Base-by-base conservation (phyloP, 2,329 filamentous ascomycete genomes). In the Sarocladiaceae sp. region DNA sequence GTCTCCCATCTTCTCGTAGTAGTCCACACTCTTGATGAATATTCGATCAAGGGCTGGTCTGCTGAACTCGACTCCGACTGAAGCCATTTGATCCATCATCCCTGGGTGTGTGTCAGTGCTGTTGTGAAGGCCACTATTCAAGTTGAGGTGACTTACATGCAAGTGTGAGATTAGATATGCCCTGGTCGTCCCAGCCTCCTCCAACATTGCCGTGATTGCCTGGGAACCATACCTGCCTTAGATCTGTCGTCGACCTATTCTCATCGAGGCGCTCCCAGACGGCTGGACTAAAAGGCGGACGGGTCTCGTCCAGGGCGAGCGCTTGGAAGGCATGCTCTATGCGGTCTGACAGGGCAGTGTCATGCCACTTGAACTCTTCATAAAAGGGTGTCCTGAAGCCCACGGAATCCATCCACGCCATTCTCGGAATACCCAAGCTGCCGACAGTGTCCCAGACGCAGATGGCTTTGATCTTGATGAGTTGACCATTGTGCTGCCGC, bases 291-390 rank as follows among this genome's bases (percentile, higher is more conserved):
- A 80, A 81, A 0, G 74, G 68, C 1, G 68, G 58, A 7, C 76
- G 69, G 16, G 67, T 70, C 57, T 81, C 77, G 46, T 80, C 76
- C 2, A 81, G 58, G 1, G 76, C 76, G 9, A 81, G 63, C 0
- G 76, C 76, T 18, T 81, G 77, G 52, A 80, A 80, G 0, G 74
- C 76, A 53, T 79, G 67, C 52, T 77, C 69, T 26, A 81, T 69
- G 11, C 66, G 66, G 46, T 70, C 64, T 0, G 73, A 76, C 20
- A 78, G 58, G 31, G 61, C 67, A 3, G 74, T 78, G 51, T 78
- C 72, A 53, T 72, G 73, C 58, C 76, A 78, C 47, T 68, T 69
- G 47, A 65, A 75, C 26, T 47, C 68, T 71, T 49, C 49, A 47
- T 23, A 37, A 43, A 49, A 29, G 11, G 63, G 68, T 50, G 70